These are phyloP conservation scores for Pseudohyphozyma bogoriensis DNA, from an alignment of 768 basidiomycete species.

Conservation along the genomic window DNA sequence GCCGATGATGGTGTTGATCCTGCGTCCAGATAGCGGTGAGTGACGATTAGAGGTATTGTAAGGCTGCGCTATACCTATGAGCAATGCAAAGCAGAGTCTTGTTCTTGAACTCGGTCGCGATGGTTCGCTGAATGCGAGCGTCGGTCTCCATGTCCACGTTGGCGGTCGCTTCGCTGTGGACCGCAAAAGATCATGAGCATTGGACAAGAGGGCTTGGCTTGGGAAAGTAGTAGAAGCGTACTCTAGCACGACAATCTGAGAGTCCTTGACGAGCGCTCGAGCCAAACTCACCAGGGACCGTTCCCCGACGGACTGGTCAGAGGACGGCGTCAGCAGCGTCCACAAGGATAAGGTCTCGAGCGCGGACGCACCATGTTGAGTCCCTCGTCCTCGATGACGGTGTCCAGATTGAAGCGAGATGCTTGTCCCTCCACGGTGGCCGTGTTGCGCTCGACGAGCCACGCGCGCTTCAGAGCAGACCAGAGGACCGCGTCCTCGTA, in stretches of 20 bases:
- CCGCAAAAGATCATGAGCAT: too few species aligned
- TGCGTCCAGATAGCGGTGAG: too few species aligned
- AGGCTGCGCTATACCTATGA: too few species aligned
- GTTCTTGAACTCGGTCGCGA: slow-evolving; percentile 64
- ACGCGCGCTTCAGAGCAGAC: not conserved
- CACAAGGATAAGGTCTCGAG: too few species aligned
- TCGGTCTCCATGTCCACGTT: slow-evolving; percentile 57
- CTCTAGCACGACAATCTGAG: slow-evolving; percentile 77
- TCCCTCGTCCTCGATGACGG: slow-evolving; percentile 72
- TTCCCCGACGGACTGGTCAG: slow-evolving; percentile 39
- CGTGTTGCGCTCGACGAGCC: not conserved
- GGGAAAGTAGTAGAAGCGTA: too few species aligned
- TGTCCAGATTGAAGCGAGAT: slow-evolving; percentile 67
- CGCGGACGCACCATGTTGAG: slow-evolving; percentile 13
- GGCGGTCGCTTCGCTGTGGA: slow-evolving; percentile 31
- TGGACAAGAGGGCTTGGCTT: too few species aligned
- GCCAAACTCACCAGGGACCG: slow-evolving; percentile 78
- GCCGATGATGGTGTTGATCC: not conserved
- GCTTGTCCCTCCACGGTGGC: not conserved
- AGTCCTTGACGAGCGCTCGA: slow-evolving; percentile 75
- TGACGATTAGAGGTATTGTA: too few species aligned
- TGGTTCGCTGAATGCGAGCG: slow-evolving; percentile 80
- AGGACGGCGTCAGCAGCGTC: not conserved
- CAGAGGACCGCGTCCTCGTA: slow-evolving; percentile 28
- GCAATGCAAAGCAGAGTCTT: slow-evolving; percentile 45